Base-by-base conservation (phyloP, 2,329 filamentous ascomycete species). In the Stagonosporopsis cucurbitacearum region DNA sequence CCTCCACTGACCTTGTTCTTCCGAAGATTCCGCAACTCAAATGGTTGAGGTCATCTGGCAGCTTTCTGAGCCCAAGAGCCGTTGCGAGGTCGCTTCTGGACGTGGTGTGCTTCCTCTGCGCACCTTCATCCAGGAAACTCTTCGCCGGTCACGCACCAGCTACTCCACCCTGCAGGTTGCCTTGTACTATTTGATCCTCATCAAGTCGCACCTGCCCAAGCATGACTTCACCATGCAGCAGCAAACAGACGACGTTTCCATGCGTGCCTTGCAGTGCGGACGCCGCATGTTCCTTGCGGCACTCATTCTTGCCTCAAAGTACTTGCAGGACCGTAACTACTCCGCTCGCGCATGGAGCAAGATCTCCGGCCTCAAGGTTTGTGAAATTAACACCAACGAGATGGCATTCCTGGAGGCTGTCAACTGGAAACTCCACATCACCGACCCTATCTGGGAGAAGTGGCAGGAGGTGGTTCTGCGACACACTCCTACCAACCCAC, bases 41-140 rank as follows among this genome's bases (percentile, higher is more conserved):
- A 96, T 98, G 76, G 93, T 99, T 45, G 92, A 97, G 81, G 91
- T 90, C 50, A 96, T 99, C 70, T 99, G 95, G 95, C 93, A 95
- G 41, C 83, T 94, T 39, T 96, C 94, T 50, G 93, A 91, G 56
- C 86, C 89, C 32, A 85, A 89, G 54, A 90, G 90, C 75, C 87
- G 88, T 68, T 88, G 83, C 67, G 90, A 94, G 72, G 80, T 85
- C 54, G 71, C 75, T 58, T 79, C 80, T 62, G 88, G 84, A 72
- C 91, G 90, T 74, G 87, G 89, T 48, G 90, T 97, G 58, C 81
- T 99, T 64, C 93, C 94, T 57, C 83, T 99, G 69, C 90, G 93
- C 65, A 96, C 90, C 50, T 99, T 98, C 75, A 98, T 99, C 69
- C 93, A 98, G 78, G 95, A 98, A 82, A 98, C 95, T 19, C 83